Conservation (phyloP, 2,329 filamentous ascomycete species). For the Ceratocystiopsis sp. region DNA sequence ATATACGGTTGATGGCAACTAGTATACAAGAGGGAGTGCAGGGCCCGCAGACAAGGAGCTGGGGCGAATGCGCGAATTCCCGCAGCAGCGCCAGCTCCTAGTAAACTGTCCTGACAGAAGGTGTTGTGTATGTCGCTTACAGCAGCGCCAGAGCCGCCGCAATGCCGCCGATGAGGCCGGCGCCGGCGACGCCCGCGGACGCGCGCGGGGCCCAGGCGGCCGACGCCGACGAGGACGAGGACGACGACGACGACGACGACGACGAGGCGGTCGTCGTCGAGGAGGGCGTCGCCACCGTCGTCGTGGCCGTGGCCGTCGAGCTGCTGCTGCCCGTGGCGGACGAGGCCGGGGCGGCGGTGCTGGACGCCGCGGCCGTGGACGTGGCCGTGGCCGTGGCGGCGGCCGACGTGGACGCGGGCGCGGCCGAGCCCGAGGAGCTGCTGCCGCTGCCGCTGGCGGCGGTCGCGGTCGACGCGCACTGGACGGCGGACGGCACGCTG, state of each 20-base stretch:
- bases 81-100: too few relatives aligned
- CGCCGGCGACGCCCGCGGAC: slow-evolving; percentile 5
- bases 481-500: slow-evolving; percentile 17
- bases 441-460: not conserved
- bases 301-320: slow-evolving; percentile 1
- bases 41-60: too few relatives aligned
- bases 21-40: too few relatives aligned
- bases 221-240: slow-evolving; percentile 4
- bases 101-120: too few relatives aligned
- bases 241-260: slow-evolving; percentile 1
- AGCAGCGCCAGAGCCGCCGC: slow-evolving; percentile 11
- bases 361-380: not conserved
- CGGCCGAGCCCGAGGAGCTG: slow-evolving; percentile 3
- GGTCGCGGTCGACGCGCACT: slow-evolving; percentile 11
- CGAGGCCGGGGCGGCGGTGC: slow-evolving; percentile 3
- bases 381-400: slow-evolving; percentile 5
- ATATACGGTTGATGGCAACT: too few relatives aligned
- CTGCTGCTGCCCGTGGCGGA: slow-evolving; percentile 3
- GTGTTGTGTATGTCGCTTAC: too few relatives aligned
- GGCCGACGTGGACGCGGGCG: slow-evolving; percentile 3
- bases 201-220: slow-evolving; percentile 5
- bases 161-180: slow-evolving; percentile 10
- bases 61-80: too few relatives aligned
- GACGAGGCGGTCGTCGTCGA: not conserved
- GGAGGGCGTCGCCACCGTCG: slow-evolving; percentile 2